Conservation (phyloP, 306 rosid species). For the Carpinus viminea region DNA sequence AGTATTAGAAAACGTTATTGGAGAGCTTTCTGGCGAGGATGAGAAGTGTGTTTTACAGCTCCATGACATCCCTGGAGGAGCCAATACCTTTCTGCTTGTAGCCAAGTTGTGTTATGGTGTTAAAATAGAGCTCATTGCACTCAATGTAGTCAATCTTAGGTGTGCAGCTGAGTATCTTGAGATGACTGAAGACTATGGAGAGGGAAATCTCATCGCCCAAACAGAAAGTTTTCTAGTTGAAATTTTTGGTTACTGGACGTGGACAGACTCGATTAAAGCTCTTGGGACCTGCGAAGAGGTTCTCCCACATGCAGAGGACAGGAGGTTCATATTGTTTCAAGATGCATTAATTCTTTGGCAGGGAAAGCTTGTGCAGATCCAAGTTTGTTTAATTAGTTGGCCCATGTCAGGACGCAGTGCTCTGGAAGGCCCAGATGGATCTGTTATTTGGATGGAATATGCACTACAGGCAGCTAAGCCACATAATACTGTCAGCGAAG, state of each 20-base stretch:
- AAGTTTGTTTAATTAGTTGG: conserved; percentile 55
- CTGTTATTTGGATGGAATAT: conserved; percentile 75
- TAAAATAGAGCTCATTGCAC: conserved; percentile 69
- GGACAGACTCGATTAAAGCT: conserved; percentile 67
- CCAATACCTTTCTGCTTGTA: conserved; percentile 57
- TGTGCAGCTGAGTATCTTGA: conserved; percentile 77
- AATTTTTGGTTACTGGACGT: conserved; percentile 69
- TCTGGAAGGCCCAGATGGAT: conserved; percentile 45
- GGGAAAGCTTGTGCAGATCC: conserved; percentile 70
- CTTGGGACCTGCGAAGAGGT: conserved; percentile 78
- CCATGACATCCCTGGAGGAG: conserved; percentile 82
- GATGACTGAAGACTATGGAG: conserved; percentile 81
- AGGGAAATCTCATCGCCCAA: conserved; percentile 64
- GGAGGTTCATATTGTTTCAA: conserved; percentile 75
- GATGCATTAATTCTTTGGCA: conserved; percentile 78
- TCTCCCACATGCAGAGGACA: conserved; percentile 61
- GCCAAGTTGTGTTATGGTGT: conserved; percentile 90
- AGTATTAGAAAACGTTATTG: conserved; percentile 55
- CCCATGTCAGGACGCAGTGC: conserved; percentile 44
- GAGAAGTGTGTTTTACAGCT: conserved; percentile 64
- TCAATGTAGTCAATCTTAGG: conserved; percentile 62
- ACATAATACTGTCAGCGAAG: conserved; percentile 44
- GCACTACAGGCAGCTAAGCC: conserved; percentile 34
- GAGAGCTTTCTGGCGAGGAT: conserved; percentile 42
- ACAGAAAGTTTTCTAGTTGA: conserved; percentile 67